Conservation (phyloP, 306 rosid species). For the Quercus engelmannii region DNA sequence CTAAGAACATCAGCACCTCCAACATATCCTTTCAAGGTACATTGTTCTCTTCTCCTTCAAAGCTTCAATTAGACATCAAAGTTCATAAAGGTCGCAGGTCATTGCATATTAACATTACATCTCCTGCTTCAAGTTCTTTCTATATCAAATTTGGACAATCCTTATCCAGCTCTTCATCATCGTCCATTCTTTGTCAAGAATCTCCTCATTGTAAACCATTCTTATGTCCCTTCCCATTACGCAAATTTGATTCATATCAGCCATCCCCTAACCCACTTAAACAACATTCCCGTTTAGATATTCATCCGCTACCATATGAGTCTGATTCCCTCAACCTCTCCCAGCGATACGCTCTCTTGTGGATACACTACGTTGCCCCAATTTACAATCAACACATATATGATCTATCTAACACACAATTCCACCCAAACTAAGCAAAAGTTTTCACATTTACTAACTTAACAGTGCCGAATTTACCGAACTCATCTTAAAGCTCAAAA, state of each 20-base stretch:
- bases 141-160: background rate
- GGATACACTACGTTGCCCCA: background rate
- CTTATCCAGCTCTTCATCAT: background rate
- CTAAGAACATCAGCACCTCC: background rate
- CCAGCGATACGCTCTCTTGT: background rate
- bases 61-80: background rate
- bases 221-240: background rate
- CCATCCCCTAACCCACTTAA: background rate
- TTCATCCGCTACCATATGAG: background rate
- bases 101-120: background rate
- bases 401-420: background rate
- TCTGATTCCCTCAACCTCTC: background rate
- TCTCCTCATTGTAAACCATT: background rate
- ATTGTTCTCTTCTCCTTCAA: background rate
- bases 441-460: background rate
- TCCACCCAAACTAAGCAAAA: background rate
- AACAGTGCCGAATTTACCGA: background rate
- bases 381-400: background rate
- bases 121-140: background rate
- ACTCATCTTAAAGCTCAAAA: background rate
- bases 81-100: background rate
- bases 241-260: background rate
- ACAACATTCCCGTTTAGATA: background rate
- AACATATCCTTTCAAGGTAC: background rate
- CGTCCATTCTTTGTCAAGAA: background rate